Percentiles rank a stretch among this genome's conserved stretches.
Conservation (phyloP, 192 early-diverging fungal species). For the Spizellomyces punctatus region DNA sequence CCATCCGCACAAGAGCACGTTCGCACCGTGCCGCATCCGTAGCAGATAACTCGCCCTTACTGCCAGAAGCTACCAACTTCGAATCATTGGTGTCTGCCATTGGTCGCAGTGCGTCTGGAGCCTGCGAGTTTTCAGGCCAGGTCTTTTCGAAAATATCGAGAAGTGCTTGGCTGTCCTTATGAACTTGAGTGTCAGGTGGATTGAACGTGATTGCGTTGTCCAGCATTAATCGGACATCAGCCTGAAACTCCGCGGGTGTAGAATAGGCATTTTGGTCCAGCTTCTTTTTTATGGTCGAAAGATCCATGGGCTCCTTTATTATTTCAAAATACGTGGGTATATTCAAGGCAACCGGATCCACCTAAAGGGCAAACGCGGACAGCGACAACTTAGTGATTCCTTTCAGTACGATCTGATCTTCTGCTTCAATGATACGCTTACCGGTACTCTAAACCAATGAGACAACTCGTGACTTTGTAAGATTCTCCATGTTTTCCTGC, state of each 20-base stretch:
- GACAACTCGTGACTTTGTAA: conserved; percentile 23
- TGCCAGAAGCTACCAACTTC: not conserved
- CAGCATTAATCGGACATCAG: conserved; percentile 65
- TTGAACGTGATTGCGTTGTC: conserved; percentile 65
- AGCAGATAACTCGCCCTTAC: not conserved
- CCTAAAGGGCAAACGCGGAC: no score
- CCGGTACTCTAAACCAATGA: conserved; percentile 43
- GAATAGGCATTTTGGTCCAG: conserved; percentile 64
- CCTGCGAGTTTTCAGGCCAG: conserved; percentile 47
- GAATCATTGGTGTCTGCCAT: not conserved
- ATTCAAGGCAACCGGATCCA: conserved; percentile 79
- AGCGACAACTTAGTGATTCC: no score
- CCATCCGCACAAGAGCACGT: conserved; percentile 1
- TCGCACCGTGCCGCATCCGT: not conserved
- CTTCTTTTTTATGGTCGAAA: conserved; percentile 74
- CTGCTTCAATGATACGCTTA: no score
- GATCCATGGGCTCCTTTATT: conserved; percentile 88
- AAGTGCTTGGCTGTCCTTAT: conserved; percentile 61
- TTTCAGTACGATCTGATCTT: no score
- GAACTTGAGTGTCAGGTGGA: conserved; percentile 65
- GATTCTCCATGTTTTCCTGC: conserved; percentile 36
- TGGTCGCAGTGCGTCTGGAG: not conserved
- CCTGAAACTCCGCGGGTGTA: conserved; percentile 63
- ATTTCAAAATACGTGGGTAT: conserved; percentile 86
- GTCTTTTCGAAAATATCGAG: conserved; percentile 62